Evolutionary conservation across 805 yeast genomes (phyloP).

Genomic region (Metschnikowia borealis): DNA sequence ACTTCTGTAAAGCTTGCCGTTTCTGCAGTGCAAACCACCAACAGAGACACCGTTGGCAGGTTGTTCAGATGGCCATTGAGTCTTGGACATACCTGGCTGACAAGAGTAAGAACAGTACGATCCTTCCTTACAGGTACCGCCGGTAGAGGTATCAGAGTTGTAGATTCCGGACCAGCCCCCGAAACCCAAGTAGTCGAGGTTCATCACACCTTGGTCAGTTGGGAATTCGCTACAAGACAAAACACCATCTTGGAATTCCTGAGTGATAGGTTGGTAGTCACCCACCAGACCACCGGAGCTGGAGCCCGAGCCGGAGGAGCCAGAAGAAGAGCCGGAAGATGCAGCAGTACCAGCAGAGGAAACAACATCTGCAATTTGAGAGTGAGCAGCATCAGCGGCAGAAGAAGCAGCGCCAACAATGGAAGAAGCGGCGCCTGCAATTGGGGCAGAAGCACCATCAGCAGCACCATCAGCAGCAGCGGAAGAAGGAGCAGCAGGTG

Average conservation of each 20-base stretch:
- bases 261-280: slow-evolving; percentile 53
- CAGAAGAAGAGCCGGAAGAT: slow-evolving; percentile 18
- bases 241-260: slow-evolving; percentile 68
- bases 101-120: slow-evolving; percentile 96
- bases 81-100: slow-evolving; percentile 98
- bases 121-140: slow-evolving; percentile 79
- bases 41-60: slow-evolving; percentile 86
- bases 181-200: slow-evolving; percentile 64
- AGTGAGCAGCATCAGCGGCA: slow-evolving; percentile 32
- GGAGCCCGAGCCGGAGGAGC: slow-evolving; percentile 19
- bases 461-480: neutral
- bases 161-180: slow-evolving; percentile 85
- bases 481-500: slow-evolving; percentile 10
- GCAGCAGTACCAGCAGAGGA: slow-evolving; percentile 18
- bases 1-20: slow-evolving; percentile 80
- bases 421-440: slow-evolving; percentile 23
- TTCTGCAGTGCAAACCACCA: slow-evolving; percentile 87
- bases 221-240: slow-evolving; percentile 68
- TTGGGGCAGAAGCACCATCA: slow-evolving; percentile 4
- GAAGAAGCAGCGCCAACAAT: slow-evolving; percentile 26
- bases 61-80: slow-evolving; percentile 92
- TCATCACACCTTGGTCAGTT: slow-evolving; percentile 77
- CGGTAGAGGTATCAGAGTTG: slow-evolving; percentile 53
- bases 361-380: neutral
- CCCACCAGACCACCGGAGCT: slow-evolving; percentile 59